Base-by-base conservation (phyloP, 2,329 filamentous ascomycete genomes). In the Anthostomella pinea region DNA sequence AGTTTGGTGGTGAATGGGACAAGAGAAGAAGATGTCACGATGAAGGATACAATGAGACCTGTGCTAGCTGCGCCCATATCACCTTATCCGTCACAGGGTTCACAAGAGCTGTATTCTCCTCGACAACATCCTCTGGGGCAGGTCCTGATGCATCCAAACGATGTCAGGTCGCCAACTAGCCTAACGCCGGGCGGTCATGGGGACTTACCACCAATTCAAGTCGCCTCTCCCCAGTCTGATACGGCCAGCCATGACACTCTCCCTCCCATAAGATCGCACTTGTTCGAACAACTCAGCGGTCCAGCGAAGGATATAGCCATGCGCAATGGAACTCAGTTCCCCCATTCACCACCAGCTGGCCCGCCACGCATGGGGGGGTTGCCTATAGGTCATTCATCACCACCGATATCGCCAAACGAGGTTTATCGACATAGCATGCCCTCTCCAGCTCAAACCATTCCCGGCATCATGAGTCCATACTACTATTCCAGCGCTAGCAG, bases 351-450 rank as follows among this genome's bases (percentile, higher is more conserved):
- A 2, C 60, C 65, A 11, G 49, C 49, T 8, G 46, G 45, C 4
- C 45, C 50, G 18, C 50, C 58, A 3, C 58, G 53, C 5, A 46
- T 67, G 14, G 48, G 54, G 6, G 47, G 53, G 3, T 51, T 68
- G n/a, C 45, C 58, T n/a, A 51, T 54, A 11, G 56, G 51, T 19
- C 62, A 72, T 53, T 48, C 46, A 2, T 67, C 73, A 14, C 70
- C 75, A 8, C 72, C 73, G 2, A 63, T 70, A 10, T 78, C 73
- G 3, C 70, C 73, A 11, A 66, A 68, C 33, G 70, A 75, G 13
- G 56, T 53, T 13, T 73, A 67, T 40, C 56, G 59, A n/a, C 59
- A 62, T 40, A 67, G 66, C 23, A 61, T 74, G 10, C 63, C 66
- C 4, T 77, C 74, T 7, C 72, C 74, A 3, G 50, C 54, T n/a